Evolutionary conservation across 2,329 filamentous ascomycete species (phyloP).

Genomic region (Verticillium klebahnii): DNA sequence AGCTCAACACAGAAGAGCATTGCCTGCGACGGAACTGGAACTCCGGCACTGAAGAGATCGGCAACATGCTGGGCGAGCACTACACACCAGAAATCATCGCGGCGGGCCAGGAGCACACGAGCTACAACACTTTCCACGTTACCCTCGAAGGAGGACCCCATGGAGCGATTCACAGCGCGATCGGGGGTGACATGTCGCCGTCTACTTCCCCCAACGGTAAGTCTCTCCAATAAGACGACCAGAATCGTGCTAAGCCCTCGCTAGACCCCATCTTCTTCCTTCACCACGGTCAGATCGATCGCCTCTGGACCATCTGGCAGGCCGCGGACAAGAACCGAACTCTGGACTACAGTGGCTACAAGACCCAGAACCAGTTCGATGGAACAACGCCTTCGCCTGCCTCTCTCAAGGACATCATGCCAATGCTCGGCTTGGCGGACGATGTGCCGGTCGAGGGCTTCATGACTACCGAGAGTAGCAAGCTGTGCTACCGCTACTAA

Average conservation of each 20-base stretch:
- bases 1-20: slow-evolving; percentile 10
- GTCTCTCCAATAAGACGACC: neutral
- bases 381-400: neutral
- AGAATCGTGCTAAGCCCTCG: no score
- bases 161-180: slow-evolving; percentile 17
- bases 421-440: slow-evolving; percentile 7
- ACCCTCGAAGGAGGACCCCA: slow-evolving; percentile 22
- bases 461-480: slow-evolving; percentile 8
- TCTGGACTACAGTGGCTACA: slow-evolving; percentile 6
- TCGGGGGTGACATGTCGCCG: slow-evolving; percentile 21
- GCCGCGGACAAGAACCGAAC: slow-evolving; percentile 4
- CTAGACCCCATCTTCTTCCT: slow-evolving; percentile 16
- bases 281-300: slow-evolving; percentile 15
- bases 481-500: slow-evolving; percentile 10
- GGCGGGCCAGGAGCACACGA: neutral
- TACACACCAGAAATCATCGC: slow-evolving; percentile 9
- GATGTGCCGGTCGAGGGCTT: slow-evolving; percentile 7
- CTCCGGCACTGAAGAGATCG: slow-evolving; percentile 5
- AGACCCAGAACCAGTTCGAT: neutral
- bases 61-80: slow-evolving; percentile 4
- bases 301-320: slow-evolving; percentile 17
- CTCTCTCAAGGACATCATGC: slow-evolving; percentile 9
- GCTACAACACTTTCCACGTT: slow-evolving; percentile 10
- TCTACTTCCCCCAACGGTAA: slow-evolving; percentile 19
- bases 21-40: slow-evolving; percentile 21